Evolutionary conservation across 768 basidiomycete genomes (phyloP).

Genomic region (Podaxis sp.): DNA sequence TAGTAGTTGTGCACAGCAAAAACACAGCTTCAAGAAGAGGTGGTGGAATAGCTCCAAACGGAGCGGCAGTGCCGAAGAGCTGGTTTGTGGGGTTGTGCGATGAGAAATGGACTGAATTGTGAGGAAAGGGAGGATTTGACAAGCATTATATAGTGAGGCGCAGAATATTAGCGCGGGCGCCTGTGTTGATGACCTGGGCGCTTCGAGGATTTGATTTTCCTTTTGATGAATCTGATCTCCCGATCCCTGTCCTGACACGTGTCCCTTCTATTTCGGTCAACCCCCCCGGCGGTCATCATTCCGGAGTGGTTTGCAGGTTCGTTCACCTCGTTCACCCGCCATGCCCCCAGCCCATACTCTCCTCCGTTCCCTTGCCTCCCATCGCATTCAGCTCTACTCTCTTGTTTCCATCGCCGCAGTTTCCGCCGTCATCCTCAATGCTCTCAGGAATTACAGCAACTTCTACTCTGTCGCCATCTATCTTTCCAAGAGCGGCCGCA

Average conservation of each 20-base stretch:
- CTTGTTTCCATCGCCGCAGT: slow-evolving; percentile 67
- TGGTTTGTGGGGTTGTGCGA: not conserved
- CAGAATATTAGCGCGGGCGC: not conserved
- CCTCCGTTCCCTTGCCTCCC: slow-evolving; percentile 50
- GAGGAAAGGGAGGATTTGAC: not conserved
- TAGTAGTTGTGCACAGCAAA: not conserved
- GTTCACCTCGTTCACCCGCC: not conserved
- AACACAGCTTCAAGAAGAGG: not conserved
- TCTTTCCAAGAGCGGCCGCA: slow-evolving; percentile 91
- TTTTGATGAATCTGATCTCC: not conserved
- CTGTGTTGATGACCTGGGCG: too few relatives aligned
- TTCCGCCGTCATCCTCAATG: slow-evolving; percentile 71
- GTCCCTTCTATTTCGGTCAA: not conserved
- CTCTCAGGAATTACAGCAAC: slow-evolving; percentile 80
- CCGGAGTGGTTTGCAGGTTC: not conserved
- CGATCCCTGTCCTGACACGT: not conserved
- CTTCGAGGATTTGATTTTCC: too few relatives aligned
- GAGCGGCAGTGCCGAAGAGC: not conserved
- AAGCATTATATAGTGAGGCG: not conserved
- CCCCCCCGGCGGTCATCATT: not conserved
- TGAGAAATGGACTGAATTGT: not conserved
- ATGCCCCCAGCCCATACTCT: slow-evolving; percentile 37
- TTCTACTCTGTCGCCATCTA: slow-evolving; percentile 94
- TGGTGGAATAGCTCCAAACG: not conserved
- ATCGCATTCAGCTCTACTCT: slow-evolving; percentile 69